phyloP scores from a whole-genome alignment of 495 filamentous ascomycete species.

The Lepraria neglecta region DNA sequence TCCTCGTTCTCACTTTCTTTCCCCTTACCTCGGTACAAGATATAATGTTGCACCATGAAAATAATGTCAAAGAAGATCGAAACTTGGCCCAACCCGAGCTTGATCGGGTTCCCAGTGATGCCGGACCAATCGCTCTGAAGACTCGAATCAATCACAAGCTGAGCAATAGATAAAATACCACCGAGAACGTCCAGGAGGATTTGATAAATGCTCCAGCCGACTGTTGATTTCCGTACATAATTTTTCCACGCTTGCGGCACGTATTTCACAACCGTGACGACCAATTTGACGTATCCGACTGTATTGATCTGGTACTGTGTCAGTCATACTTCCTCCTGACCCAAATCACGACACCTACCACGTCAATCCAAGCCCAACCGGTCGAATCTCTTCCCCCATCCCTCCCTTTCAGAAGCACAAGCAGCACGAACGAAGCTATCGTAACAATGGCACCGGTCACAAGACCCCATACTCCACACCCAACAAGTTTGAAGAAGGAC shows the following conservation, averaged over 20 bases:
- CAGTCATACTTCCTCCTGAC: neutral
- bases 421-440: constrained; percentile 48
- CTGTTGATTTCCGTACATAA: constrained; percentile 72
- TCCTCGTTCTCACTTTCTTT: constrained; percentile 24
- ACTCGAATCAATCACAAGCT: constrained; percentile 78
- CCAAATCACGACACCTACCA: constrained; percentile 48
- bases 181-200: constrained; percentile 81
- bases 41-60: constrained; percentile 83
- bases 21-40: constrained; percentile 52
- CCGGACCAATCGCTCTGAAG: constrained; percentile 84
- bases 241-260: constrained; percentile 80
- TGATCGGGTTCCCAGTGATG: constrained; percentile 84
- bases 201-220: constrained; percentile 79
- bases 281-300: constrained; percentile 79
- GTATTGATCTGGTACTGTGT: constrained; percentile 57
- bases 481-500: constrained; percentile 43
- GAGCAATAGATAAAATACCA: constrained; percentile 72
- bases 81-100: constrained; percentile 76
- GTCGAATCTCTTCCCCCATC: constrained; percentile 48
- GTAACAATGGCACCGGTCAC: constrained; percentile 58
- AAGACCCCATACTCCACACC: constrained; percentile 58
- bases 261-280: constrained; percentile 86
- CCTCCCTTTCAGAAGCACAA: constrained; percentile 47
- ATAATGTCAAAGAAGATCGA: constrained; percentile 79
- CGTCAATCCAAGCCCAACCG: constrained; percentile 71